Evolutionary conservation across 1,284 basidiomycete species (phyloP), one percentile per base, ranked within the genome.

Genomic region (Golubevia sp.): DNA sequence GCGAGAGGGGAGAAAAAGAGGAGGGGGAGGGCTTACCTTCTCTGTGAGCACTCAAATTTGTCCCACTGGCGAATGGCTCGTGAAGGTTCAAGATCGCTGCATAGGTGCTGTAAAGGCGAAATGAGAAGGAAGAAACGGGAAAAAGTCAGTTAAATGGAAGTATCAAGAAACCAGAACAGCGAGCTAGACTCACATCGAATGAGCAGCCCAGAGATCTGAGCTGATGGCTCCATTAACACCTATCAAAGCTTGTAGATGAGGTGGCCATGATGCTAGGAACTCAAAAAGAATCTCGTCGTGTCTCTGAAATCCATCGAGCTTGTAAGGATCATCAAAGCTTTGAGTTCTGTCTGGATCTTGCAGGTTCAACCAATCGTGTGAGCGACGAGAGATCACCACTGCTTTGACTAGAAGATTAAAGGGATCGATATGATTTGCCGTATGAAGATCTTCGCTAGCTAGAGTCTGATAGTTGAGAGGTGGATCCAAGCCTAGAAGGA

Each of bases 391-490:
- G n/a, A 62, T 53, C 18, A 53, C 23, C 51, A 44, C 38, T 13
- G 59, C 55, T 53, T 68, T 68, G 64, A 68, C 55, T 44, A 56
- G 63, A 56, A 68, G 44, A 34, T 25, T 63, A 44, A 68, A 68
- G 6, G 61, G 56, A 54, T 68, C 66, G 49, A 62, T 53, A 38
- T 68, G 66, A 57, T 62, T 62, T 15, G 25, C 52, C 1, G 21
- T 25, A 50, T 66, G 66, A 15, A 68, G 54, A 49, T 68, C 66
- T 21, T 52, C 24, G 13, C 59, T 58, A 20, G 13, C 44, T 18
- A 68, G 55, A 18, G 53, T 59, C 55, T 68, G 66, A 18, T 53
- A n/a, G 6, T 49, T 61, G n/a, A 34, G 61, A 2, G 48, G 54
- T 8, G 53, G 50, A 30, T 65, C 51, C 2, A 48, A 50, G 15